phyloP scores from a whole-genome alignment of 345 rosid species.

The Eucalyptus leucophloia region DNA sequence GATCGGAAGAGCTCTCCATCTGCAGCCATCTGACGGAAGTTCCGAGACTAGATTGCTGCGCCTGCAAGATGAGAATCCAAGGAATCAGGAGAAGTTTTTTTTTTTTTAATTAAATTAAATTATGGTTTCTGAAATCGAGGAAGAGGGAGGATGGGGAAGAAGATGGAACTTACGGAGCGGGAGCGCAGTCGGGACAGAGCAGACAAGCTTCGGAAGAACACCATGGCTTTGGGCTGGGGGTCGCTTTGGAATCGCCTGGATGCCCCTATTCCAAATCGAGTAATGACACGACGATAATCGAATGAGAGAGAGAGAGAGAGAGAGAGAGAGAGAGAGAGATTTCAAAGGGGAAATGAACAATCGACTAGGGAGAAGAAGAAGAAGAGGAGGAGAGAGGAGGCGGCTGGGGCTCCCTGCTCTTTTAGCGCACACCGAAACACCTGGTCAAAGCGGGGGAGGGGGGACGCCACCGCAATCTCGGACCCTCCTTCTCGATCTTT shows the following conservation, averaged over 20 bases:
- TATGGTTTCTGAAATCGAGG: not conserved
- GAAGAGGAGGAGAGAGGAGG: not conserved
- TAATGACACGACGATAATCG: not conserved
- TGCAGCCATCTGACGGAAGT: conserved; percentile 85
- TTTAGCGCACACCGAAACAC: not conserved
- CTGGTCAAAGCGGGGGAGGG: not conserved
- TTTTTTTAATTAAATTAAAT: too few species aligned
- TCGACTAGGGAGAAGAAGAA: not conserved
- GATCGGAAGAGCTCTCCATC: conserved; percentile 59
- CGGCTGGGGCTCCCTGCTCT: not conserved
- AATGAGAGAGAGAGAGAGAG: too few species aligned
- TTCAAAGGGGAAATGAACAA: not conserved
- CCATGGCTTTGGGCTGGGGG: conserved; percentile 23
- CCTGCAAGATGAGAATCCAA: conserved; percentile 12
- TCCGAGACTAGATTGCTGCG: conserved; percentile 45
- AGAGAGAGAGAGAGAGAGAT: too few species aligned
- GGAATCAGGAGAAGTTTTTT: not conserved
- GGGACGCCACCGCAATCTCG: not conserved
- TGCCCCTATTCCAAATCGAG: not conserved
- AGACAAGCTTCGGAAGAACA: conserved; percentile 47
- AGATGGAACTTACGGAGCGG: conserved; percentile 33
- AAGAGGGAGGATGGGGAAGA: not conserved
- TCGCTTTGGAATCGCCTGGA: not conserved
- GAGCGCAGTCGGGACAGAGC: conserved; percentile 61
- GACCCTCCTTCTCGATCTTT: not conserved